Base-by-base conservation (phyloP, 2,329 filamentous ascomycete genomes). In the Fusarium pseudograminearum region DNA sequence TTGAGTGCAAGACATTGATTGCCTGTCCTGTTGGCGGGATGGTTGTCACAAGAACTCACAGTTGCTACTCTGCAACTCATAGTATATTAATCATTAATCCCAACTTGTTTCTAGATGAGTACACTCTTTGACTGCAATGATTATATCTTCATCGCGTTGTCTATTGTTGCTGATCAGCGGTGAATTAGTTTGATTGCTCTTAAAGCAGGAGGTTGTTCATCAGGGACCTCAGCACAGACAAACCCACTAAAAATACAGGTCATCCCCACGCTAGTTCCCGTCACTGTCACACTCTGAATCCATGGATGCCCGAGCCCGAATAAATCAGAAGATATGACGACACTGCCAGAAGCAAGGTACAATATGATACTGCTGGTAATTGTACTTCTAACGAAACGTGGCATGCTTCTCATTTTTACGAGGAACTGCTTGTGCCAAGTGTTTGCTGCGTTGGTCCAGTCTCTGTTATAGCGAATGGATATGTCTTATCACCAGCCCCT, bases 171-270 rank as follows among this genome's bases (percentile, higher is more conserved):
- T 20, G 9, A 46, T 20, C 8, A 38, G 6, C 24, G 34, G 10
- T 22, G 9, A 51, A 36, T 30, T 22, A 51, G 16, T 20, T 26
- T 18, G 24, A 40, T 51, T 40, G 4, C 33, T 6, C 33, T 38
- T 30, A 18, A 51, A 28, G 40, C 22, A 10, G 5, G 41, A 10
- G 22, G 41, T 14, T 30, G 26, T 50, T 36, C 8, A 45, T 34
- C 47, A 51, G 48, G 48, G 48, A 51, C 48, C 6, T 12, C 48
- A 20, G 48, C 33, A 51, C 48, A 11, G 18, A 18, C 33, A 51
- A 51, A 26, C 31, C 48, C 48, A 51, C 48, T 51, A 51, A 18
- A 20, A 51, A 51, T 30, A 51, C 34, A 51, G 48, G 48, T 34
- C 36, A 26, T 51, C 24, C 15, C 24, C 16, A 51, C 34, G 34